Conservation (phyloP, 306 rosid species). For the Fragaria ananassa region DNA sequence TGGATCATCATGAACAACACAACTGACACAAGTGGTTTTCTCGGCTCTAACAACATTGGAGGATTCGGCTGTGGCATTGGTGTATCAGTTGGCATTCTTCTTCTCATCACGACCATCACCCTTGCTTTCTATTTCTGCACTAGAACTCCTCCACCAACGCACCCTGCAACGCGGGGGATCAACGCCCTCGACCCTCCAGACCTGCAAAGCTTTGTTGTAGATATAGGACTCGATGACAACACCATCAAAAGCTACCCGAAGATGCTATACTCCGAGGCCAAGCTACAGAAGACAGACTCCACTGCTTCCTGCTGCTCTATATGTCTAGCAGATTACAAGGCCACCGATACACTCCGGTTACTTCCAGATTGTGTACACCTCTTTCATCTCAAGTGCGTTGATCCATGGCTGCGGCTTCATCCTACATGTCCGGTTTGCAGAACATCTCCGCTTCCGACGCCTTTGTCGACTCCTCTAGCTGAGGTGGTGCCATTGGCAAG, state of each 20-base stretch:
- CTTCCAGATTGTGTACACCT: slow-evolving; percentile 83
- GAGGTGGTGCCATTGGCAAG: slow-evolving; percentile 83
- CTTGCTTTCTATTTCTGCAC: slow-evolving; percentile 84
- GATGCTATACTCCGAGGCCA: slow-evolving; percentile 65
- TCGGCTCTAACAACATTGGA: slow-evolving; percentile 53
- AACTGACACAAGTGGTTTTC: slow-evolving; percentile 44
- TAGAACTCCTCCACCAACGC: slow-evolving; percentile 30
- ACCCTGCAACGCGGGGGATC: slow-evolving; percentile 17
- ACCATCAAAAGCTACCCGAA: slow-evolving; percentile 65
- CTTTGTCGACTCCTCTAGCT: slow-evolving; percentile 82
- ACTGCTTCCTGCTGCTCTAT: slow-evolving; percentile 70
- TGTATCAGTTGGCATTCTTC: slow-evolving; percentile 72
- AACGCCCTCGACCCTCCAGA: slow-evolving; percentile 12
- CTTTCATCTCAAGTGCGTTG: slow-evolving; percentile 71
- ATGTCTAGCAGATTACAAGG: slow-evolving; percentile 75
- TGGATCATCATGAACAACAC: slow-evolving; percentile 40
- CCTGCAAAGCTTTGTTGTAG: slow-evolving; percentile 40
- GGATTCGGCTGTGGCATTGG: slow-evolving; percentile 88
- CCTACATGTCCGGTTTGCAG: slow-evolving; percentile 94
- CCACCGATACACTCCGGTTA: slow-evolving; percentile 46
- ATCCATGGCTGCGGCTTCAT: slow-evolving; percentile 79
- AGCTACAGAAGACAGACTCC: slow-evolving; percentile 40
- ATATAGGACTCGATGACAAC: slow-evolving; percentile 69
- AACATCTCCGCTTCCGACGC: slow-evolving; percentile 86
- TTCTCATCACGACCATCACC: slow-evolving; percentile 79